Evolutionary conservation across 2,329 filamentous ascomycete species (phyloP).

Genomic region (Gnomoniopsis sp.): DNA sequence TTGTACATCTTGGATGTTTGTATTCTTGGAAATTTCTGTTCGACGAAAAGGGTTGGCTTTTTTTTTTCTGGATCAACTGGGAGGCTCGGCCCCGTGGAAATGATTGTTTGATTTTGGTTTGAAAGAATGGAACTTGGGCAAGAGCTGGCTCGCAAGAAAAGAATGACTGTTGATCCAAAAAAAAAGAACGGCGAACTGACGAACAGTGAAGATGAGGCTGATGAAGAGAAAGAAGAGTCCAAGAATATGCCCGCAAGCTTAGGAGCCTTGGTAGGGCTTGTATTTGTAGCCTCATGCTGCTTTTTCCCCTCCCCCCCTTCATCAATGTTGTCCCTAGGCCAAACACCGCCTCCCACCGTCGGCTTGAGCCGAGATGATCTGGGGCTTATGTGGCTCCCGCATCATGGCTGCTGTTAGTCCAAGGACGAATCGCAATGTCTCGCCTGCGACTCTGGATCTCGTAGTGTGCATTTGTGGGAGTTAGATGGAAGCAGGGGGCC

Average conservation of each 20-base stretch:
- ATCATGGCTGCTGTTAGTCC: neutral
- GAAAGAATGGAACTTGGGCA: slow-evolving; percentile 12
- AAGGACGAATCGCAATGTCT: slow-evolving; percentile 5
- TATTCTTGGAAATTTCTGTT: neutral
- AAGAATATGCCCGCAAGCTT: neutral
- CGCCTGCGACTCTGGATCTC: slow-evolving; percentile 3
- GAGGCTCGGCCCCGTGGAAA: slow-evolving; percentile 16
- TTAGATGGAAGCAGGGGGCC: neutral
- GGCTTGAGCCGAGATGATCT: slow-evolving; percentile 17
- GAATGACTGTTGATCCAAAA: slow-evolving; percentile 17
- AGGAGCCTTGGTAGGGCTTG: neutral
- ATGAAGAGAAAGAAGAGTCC: slow-evolving; percentile 4
- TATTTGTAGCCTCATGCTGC: slow-evolving; percentile 7
- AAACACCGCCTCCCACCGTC: slow-evolving; percentile 3
- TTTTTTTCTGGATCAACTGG: slow-evolving; percentile 4
- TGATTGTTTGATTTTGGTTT: slow-evolving; percentile 8
- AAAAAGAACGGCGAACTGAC: slow-evolving; percentile 8
- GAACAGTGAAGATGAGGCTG: slow-evolving; percentile 14
- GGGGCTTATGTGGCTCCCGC: neutral
- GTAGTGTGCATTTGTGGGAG: slow-evolving; percentile 6
- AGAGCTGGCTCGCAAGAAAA: slow-evolving; percentile 19
- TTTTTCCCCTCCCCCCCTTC: neutral
- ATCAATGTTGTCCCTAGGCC: neutral
- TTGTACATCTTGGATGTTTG: slow-evolving; percentile 19
- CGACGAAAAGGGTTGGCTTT: neutral